These are phyloP conservation scores for Anaeromyces robustus DNA, from an alignment of 192 early-diverging fungal species.

Conservation along the genomic window DNA sequence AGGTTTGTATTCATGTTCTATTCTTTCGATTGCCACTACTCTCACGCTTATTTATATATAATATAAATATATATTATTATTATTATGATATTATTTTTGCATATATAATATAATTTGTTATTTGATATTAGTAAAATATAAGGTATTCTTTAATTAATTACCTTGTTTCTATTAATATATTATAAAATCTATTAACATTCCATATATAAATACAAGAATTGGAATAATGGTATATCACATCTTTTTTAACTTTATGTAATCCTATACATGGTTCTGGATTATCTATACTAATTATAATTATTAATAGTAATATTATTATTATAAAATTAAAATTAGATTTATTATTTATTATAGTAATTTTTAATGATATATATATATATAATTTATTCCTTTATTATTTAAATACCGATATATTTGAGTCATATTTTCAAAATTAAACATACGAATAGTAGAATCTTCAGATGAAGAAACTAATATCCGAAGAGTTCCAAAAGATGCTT, in stretches of 20 bases:
- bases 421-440: slow-evolving; percentile 26
- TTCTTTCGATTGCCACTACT: neutral
- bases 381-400: neutral
- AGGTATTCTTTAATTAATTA: neutral
- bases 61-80: no score
- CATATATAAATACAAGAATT: neutral
- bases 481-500: slow-evolving; percentile 9
- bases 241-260: neutral
- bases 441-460: slow-evolving; percentile 21
- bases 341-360: no score
- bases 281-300: neutral
- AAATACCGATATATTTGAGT: neutral
- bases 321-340: no score
- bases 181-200: neutral
- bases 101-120: no score
- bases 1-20: neutral
- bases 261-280: neutral
- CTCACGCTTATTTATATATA: neutral
- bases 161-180: neutral
- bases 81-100: no score
- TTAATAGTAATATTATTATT: no score
- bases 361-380: no score
- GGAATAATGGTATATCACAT: neutral
- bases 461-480: slow-evolving; percentile 20
- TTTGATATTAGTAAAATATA: no score